Conservation (phyloP, 2,329 filamentous ascomycete genomes). For the Colletotrichum horii region DNA sequence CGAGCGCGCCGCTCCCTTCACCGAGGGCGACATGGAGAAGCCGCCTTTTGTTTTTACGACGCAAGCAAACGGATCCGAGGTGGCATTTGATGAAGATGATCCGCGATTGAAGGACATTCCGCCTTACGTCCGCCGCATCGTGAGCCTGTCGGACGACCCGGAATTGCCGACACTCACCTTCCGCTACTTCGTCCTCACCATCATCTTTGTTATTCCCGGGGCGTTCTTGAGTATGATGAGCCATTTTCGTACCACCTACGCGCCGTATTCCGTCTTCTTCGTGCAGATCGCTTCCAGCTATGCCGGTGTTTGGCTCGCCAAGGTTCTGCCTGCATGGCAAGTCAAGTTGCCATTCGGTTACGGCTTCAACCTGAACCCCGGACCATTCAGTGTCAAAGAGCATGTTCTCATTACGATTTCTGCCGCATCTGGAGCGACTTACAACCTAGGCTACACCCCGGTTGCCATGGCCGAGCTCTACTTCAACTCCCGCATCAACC, state of each 20-base stretch:
- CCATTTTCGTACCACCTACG: slow-evolving; percentile 33
- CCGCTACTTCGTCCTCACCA: slow-evolving; percentile 61
- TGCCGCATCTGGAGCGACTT: slow-evolving; percentile 56
- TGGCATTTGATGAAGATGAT: slow-evolving; percentile 47
- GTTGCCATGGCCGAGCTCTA: slow-evolving; percentile 57
- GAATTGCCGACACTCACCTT: slow-evolving; percentile 61
- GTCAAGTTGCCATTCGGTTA: slow-evolving; percentile 50
- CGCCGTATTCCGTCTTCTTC: slow-evolving; percentile 31
- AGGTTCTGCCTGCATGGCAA: slow-evolving; percentile 51
- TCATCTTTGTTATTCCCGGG: slow-evolving; percentile 61
- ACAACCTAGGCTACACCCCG: slow-evolving; percentile 38
- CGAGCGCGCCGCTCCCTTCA: slow-evolving; percentile 18
- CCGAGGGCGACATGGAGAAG: slow-evolving; percentile 26
- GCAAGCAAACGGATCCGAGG: slow-evolving; percentile 26
- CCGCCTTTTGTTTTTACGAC: slow-evolving; percentile 25
- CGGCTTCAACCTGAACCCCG: slow-evolving; percentile 54
- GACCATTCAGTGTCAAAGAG: slow-evolving; percentile 52
- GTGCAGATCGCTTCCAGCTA: slow-evolving; percentile 65
- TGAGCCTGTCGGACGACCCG: slow-evolving; percentile 42
- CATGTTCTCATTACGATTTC: slow-evolving; percentile 54
- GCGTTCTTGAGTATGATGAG: slow-evolving; percentile 56
- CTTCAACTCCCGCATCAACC: slow-evolving; percentile 56
- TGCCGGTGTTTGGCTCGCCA: slow-evolving; percentile 56
- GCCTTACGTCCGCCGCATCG: slow-evolving; percentile 34
- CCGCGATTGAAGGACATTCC: slow-evolving; percentile 59